Base-by-base conservation (phyloP, 2,329 filamentous ascomycete genomes). In the Claviceps arundinis region DNA sequence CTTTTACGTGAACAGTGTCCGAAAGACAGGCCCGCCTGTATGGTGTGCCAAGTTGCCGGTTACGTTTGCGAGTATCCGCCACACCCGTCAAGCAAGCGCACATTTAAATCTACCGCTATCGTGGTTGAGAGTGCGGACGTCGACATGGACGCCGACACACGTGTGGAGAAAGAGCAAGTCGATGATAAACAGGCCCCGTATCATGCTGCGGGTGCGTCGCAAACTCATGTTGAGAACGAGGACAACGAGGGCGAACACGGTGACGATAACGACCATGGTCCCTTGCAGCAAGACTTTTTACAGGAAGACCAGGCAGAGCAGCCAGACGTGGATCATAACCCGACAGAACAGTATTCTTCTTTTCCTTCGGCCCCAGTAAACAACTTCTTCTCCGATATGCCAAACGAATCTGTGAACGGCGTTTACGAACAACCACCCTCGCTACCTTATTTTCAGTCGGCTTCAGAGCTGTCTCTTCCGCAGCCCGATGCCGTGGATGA, bases 11-110 rank as follows among this genome's bases (percentile, higher is more conserved):
- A 11, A 14, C 22, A 73, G 70, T 75, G 73, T 45, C 65, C 71
- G 11, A 68, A 63, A 47, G 65, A 67, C 43, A 65, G 61, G 41
- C 72, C 72, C 4, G 58, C 58, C 1, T 75, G 73, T 54, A 60
- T 59, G 6, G 64, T 65, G 40, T 75, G 73, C 26, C 51, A 62
- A 22, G 56, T 58, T 6, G 52, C 58, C 5, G 64, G 64, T 0
- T 52, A 60, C 5, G 54, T 56, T 7, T 75, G 73, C 54, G 61
- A 69, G 47, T 75, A 73, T 56, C 62, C 70, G 22, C 57, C 63
- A n/a, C 60, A 62, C 13, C 66, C 62, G 41, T 58, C 51, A 17
- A 61, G 58, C 48, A 61, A 60, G 30, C 58, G 30, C 37, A 62
- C 60, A 48, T 34, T 37, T 6, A 58, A 61, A 50, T 56, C 62